phyloP scores from a whole-genome alignment of 768 basidiomycete species.

The Amanita rubescens region DNA sequence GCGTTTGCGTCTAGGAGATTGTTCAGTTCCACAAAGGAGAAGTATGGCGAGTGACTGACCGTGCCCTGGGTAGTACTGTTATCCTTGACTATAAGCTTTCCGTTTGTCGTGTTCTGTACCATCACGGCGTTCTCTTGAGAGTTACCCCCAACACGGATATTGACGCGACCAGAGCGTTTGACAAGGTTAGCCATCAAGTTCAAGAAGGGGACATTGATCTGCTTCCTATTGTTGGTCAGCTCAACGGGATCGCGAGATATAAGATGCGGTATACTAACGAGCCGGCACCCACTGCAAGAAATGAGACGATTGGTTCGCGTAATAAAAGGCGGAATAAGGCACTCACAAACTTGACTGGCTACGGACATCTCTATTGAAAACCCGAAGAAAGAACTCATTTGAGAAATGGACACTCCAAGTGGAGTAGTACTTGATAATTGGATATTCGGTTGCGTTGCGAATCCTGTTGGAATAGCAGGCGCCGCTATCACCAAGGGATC shows the following conservation, averaged over 20 bases:
- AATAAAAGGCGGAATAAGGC: too few species aligned
- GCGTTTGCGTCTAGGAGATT: slow-evolving; percentile 47
- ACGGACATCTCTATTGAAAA: slow-evolving; percentile 78
- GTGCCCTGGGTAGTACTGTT: slow-evolving; percentile 2
- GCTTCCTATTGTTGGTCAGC: slow-evolving; percentile 22
- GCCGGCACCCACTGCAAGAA: slow-evolving; percentile 38
- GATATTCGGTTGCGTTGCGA: slow-evolving; percentile 8
- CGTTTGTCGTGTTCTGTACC: slow-evolving; percentile 41
- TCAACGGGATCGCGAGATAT: slow-evolving; percentile 15
- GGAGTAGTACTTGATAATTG: neutral
- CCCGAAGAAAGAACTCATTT: slow-evolving; percentile 54
- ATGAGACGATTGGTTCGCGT: neutral
- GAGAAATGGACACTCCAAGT: slow-evolving; percentile 30
- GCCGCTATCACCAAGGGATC: slow-evolving; percentile 23
- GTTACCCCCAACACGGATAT: slow-evolving; percentile 74
- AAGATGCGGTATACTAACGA: slow-evolving; percentile 22
- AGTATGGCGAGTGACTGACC: slow-evolving; percentile 15
- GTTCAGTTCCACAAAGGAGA: neutral
- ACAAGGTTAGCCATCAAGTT: slow-evolving; percentile 72
- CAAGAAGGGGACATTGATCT: slow-evolving; percentile 57
- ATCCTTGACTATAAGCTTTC: slow-evolving; percentile 42
- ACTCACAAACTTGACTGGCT: slow-evolving; percentile 38
- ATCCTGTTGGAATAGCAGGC: slow-evolving; percentile 19
- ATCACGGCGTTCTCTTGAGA: slow-evolving; percentile 62
- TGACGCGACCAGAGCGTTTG: slow-evolving; percentile 52